Percentiles rank a stretch among this genome's conserved stretches.
phyloP scores from a whole-genome alignment of 768 basidiomycete genomes.

The Holtermanniella nyarrowii region DNA sequence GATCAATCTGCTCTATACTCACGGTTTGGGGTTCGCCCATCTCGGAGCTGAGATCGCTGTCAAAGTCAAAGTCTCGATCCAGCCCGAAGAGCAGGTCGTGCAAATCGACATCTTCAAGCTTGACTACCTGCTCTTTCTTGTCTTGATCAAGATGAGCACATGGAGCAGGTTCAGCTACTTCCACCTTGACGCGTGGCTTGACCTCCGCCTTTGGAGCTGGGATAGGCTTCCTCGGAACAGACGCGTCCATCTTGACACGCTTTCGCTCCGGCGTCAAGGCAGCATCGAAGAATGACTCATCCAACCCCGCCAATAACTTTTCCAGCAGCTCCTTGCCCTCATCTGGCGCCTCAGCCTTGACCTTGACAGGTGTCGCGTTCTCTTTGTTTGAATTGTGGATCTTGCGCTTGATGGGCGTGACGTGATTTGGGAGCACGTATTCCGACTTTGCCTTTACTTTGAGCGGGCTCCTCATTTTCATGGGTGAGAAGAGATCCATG shows the following conservation, averaged over 20 bases:
- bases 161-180: background rate
- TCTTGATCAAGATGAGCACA: background rate
- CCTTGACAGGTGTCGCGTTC: background rate
- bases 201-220: too few species aligned
- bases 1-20: background rate
- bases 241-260: slow-evolving; percentile 2
- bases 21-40: slow-evolving; percentile 2
- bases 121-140: background rate
- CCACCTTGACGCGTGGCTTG: slow-evolving; percentile 2
- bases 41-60: slow-evolving; percentile 14
- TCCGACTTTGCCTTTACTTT: too few species aligned
- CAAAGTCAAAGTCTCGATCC: slow-evolving; percentile 26
- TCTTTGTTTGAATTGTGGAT: background rate
- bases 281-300: slow-evolving; percentile 48
- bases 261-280: slow-evolving; percentile 3
- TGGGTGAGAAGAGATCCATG: too few species aligned
- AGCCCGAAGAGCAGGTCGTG: slow-evolving; percentile 17
- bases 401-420: too few species aligned
- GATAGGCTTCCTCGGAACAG: too few species aligned
- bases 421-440: too few species aligned
- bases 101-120: slow-evolving; percentile 7
- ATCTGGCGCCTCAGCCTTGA: slow-evolving; percentile 3
- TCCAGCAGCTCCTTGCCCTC: slow-evolving; percentile 57
- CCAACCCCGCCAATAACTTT: slow-evolving; percentile 49
- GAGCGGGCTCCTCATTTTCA: too few species aligned